phyloP scores from a whole-genome alignment of 495 filamentous ascomycete species.

The Amorphotheca resinae region DNA sequence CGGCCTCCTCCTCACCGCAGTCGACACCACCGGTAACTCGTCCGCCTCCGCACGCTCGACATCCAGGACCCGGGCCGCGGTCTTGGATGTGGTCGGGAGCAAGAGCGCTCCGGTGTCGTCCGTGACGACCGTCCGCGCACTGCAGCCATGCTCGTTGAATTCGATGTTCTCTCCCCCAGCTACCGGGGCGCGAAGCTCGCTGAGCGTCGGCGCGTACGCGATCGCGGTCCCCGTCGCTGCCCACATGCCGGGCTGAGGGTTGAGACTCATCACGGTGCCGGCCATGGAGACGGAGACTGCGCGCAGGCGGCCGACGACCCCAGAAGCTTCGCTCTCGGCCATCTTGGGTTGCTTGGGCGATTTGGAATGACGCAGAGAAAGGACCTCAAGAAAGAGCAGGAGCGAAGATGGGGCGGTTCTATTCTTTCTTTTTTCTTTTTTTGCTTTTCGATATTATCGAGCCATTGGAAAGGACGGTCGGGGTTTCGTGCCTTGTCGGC shows the following conservation, averaged over 20 bases:
- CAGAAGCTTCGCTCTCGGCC: background rate
- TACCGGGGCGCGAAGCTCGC: constrained; percentile 20
- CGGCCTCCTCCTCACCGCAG: background rate
- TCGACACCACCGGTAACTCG: background rate
- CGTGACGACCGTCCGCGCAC: constrained; percentile 9
- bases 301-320: constrained; percentile 18
- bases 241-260: constrained; percentile 26
- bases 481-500: too few relatives aligned
- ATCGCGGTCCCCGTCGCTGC: constrained; percentile 24
- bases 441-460: too few relatives aligned
- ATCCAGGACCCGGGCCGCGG: background rate
- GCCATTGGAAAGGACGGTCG: too few relatives aligned
- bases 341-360: background rate
- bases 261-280: constrained; percentile 19
- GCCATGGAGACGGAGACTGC: constrained; percentile 16
- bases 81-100: background rate
- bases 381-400: too few relatives aligned
- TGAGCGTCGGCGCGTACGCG: constrained; percentile 23
- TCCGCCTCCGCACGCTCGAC: background rate
- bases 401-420: too few relatives aligned
- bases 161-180: constrained; percentile 13
- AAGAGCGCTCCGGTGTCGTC: constrained; percentile 8
- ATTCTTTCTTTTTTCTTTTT: too few relatives aligned
- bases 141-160: constrained; percentile 18
- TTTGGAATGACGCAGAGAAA: background rate